Base-by-base conservation (phyloP, 73 alveolate species). In the Paramecium sonneborni region DNA sequence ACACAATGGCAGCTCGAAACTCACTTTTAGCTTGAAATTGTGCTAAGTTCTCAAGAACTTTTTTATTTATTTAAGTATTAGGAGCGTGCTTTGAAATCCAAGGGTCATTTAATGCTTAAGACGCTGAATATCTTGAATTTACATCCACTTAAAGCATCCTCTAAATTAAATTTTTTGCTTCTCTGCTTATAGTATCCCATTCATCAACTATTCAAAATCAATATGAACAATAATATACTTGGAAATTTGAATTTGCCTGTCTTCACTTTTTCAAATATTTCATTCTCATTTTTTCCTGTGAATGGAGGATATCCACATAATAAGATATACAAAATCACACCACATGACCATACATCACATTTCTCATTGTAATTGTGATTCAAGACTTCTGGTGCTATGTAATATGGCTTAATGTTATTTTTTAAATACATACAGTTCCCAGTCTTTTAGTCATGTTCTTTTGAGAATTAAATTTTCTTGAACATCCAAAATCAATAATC, bases 291-390 rank as follows among this genome's bases (percentile, higher is more conserved):
- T 32, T 84, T 92, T 23, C 97, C 97, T 6, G 85, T 85, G 52
- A 95, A 95, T 1, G 97, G 97, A 1, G 97, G 97, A 28, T 94
- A 79, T 15, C 96, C 97, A 18, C 94, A 56, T 6, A 95, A 85
- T 34, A 95, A 88, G 9, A 95, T 89, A 41, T 92, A 95, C 76
- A 95, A 85, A 11, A 95, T 95, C 21, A 95, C 97, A 5, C 97
- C 97, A 82, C 96, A 92, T 9, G 96, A 86, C 97, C 97, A 95
- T 20, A 92, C 87, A 88, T 95, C 96, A 56, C 97, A 85, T 46
- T 92, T 87, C 43, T 91, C 96, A 88, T 86, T 85, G 39, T 93
- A 95, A 76, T 92, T 76, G 28, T 86, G 72, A 34, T 93, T 92
- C 38, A 93, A 76, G 7, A 94, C 94, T 74, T 95, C 96, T 11